These are phyloP conservation scores for Beauveria asiatica DNA, from an alignment of 2,329 filamentous ascomycete genomes.

Conservation along the genomic window DNA sequence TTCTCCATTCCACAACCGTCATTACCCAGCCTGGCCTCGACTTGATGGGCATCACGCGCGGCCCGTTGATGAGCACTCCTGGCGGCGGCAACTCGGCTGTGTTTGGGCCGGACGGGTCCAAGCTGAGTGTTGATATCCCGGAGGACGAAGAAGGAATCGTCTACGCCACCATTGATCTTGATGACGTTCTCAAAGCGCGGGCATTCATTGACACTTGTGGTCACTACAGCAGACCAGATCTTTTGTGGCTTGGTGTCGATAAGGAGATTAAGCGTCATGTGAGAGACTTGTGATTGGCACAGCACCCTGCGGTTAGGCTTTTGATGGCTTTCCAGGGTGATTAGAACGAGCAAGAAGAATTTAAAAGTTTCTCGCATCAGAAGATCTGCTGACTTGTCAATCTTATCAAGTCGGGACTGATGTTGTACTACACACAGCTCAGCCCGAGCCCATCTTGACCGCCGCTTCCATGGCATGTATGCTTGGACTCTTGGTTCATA, in stretches of 20 bases:
- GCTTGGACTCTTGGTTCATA: too few species aligned
- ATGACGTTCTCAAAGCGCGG: constrained; percentile 30
- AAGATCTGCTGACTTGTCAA: too few species aligned
- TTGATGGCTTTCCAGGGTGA: too few species aligned
- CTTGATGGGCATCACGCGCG: not conserved
- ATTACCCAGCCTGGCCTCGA: not conserved
- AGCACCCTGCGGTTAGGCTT: too few species aligned
- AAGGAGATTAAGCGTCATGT: not conserved
- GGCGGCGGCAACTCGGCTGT: not conserved
- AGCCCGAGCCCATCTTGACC: too few species aligned
- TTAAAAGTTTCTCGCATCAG: too few species aligned
- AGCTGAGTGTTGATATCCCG: not conserved
- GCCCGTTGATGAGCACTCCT: not conserved
- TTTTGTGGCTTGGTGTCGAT: constrained; percentile 25
- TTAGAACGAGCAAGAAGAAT: too few species aligned
- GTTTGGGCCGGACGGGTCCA: not conserved
- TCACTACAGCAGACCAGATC: constrained; percentile 31
- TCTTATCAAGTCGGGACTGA: too few species aligned
- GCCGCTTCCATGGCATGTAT: too few species aligned
- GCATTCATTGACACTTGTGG: constrained; percentile 31
- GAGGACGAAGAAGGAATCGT: constrained; percentile 35
- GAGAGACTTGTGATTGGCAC: not conserved
- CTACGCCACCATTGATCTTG: constrained; percentile 41
- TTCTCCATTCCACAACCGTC: not conserved
- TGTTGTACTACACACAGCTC: too few species aligned